Evolutionary conservation across 2,329 filamentous ascomycete species (phyloP), one percentile per base, ranked within the genome.

Genomic region (Penicillium frequentans): DNA sequence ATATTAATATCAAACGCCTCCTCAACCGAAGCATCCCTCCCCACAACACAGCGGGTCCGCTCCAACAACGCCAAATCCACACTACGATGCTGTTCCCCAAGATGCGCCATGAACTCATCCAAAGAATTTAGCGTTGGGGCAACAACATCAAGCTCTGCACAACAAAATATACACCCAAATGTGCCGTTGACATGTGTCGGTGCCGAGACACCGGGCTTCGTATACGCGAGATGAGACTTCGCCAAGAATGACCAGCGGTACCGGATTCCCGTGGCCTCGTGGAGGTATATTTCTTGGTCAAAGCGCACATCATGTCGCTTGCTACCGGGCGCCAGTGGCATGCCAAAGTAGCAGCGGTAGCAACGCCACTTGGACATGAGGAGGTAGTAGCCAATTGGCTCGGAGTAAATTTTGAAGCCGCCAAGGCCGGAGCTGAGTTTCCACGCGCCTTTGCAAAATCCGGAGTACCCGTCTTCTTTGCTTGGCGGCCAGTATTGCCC

Each of bases 1-100:
- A 81, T 70, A 62, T 81, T 81, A 47, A 82, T 71, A 65, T 82
- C 79, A 65, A 80, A 81, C 33, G 77, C 73, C 61, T 81, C 79
- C 13, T 66, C 62, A 16, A 16, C 48, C 13, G 21, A 31, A 1
- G 48, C 33, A 14, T 42, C 49, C 10, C 33, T 23, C 49, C 49
- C 49, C 19, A 42, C 33, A 37, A 42, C 33, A 27, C 49, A 51
- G 24, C 31, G 26, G 24, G 29, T 49, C 47, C 27, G 71, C 65
- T 1, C 60, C 61, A 9, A 77, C 78, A 23, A 76, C 64, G 26
- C 77, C 74, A 64, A 37, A 81, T 72, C 62, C 76, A 78, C n/a
- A 71, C 68, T 63, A 3, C 67, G 68, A 49, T 76, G 72, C 60
- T 78, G 72, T 29, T 69, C 63, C 16, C 69, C 67, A 13, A 82